phyloP scores from a whole-genome alignment of 495 filamentous ascomycete species.

The Beverwykella pulmonaria region DNA sequence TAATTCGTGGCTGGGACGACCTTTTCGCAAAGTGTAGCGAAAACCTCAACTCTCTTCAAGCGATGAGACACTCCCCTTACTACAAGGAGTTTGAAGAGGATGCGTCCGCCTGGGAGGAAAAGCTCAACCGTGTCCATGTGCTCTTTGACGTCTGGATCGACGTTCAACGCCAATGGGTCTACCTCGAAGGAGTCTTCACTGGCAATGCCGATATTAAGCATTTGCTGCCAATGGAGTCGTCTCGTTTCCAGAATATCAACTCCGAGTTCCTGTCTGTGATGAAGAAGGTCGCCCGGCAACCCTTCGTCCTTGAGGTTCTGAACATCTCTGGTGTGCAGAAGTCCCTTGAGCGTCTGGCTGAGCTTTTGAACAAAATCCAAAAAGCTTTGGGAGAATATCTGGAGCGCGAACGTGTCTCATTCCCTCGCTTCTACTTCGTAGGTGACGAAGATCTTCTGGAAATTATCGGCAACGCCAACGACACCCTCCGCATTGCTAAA shows the following conservation, averaged over 20 bases:
- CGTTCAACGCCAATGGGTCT: conserved; percentile 98
- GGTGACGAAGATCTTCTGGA: conserved; percentile 98
- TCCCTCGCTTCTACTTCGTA: conserved; percentile 98
- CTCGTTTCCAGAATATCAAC: conserved; percentile 98
- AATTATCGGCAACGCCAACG: conserved; percentile 99
- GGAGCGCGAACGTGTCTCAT: conserved; percentile 93
- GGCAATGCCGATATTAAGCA: conserved; percentile 99
- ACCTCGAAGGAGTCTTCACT: conserved; percentile 96
- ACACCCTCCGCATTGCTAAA: conserved; percentile 91
- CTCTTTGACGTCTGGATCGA: conserved; percentile 99
- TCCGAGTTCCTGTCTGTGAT: conserved; percentile 96
- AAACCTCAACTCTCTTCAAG: conserved; percentile 94
- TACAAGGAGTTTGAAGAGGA: conserved; percentile 99
- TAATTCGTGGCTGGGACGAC: conserved; percentile 98
- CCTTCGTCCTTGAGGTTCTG: conserved; percentile 91
- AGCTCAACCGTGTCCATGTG: conserved; percentile 93
- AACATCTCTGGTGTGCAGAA: conserved; percentile 94
- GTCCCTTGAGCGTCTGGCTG: conserved; percentile 88
- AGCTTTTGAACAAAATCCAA: conserved; percentile 97
- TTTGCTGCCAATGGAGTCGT: conserved; percentile 91
- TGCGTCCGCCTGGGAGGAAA: conserved; percentile 94
- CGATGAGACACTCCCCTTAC: conserved; percentile 98
- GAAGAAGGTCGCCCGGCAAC: conserved; percentile 96
- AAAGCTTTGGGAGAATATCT: conserved; percentile 98
- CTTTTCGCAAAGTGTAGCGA: conserved; percentile 98